A percentile compares a stretch with the other conserved stretches of the same genome.
Evolutionary conservation across 1,284 basidiomycete genomes (phyloP).

Genomic region (Crepidotus sp.): DNA sequence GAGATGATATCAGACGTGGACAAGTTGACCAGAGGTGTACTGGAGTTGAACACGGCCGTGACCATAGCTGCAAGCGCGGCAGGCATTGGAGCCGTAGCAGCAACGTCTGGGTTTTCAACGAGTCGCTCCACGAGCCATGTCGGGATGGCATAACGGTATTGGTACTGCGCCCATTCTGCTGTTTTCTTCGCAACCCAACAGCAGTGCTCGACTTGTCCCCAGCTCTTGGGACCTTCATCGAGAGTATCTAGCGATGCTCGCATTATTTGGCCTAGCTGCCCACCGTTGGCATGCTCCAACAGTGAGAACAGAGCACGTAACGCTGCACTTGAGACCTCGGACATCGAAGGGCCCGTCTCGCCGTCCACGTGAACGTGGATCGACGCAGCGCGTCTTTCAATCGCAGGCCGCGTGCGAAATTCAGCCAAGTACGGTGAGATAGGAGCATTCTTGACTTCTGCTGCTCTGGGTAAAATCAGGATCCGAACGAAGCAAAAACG

Average conservation of each 20-base stretch:
- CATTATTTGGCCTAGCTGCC: constrained; percentile 68
- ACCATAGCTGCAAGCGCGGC: constrained; percentile 75
- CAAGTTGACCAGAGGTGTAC: constrained; percentile 79
- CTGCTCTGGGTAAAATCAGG: constrained; percentile 35
- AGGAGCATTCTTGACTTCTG: constrained; percentile 55
- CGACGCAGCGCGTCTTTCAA: constrained; percentile 77
- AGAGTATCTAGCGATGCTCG: constrained; percentile 63
- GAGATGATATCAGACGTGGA: constrained; percentile 86
- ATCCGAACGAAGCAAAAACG: not conserved
- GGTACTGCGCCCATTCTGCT: constrained; percentile 82
- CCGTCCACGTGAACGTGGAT: constrained; percentile 83
- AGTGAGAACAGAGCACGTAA: constrained; percentile 69
- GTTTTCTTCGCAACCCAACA: constrained; percentile 76
- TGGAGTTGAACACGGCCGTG: constrained; percentile 75
- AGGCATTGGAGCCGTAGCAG: constrained; percentile 48
- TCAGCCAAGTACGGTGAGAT: constrained; percentile 73
- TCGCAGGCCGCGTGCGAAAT: constrained; percentile 65
- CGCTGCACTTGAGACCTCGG: constrained; percentile 69
- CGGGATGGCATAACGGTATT: constrained; percentile 88
- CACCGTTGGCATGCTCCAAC: constrained; percentile 68
- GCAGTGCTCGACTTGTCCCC: constrained; percentile 69
- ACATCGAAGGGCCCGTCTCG: constrained; percentile 71
- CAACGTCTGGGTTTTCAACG: constrained; percentile 56
- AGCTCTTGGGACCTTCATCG: constrained; percentile 45
- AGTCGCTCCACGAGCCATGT: constrained; percentile 80